Evolutionary conservation across 345 rosid species (phyloP).

Genomic region (Eucalyptus marginata): DNA sequence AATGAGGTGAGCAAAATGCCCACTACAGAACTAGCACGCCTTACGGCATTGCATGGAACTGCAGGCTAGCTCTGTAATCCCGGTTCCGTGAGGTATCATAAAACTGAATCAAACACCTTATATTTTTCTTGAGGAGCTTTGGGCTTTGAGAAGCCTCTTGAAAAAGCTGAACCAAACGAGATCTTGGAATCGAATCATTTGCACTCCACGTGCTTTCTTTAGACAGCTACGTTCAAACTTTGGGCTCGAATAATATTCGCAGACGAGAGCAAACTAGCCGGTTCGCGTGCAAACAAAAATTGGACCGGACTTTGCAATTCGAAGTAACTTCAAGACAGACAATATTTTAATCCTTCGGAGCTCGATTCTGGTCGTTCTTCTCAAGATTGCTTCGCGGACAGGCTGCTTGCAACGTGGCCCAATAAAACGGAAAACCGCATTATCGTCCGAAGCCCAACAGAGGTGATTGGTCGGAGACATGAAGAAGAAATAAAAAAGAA

Average conservation of each 20-base stretch:
- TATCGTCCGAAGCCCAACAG: neutral
- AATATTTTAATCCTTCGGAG: neutral
- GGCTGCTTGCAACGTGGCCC: neutral
- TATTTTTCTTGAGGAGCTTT: no score
- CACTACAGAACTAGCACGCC: no score
- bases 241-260: neutral
- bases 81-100: rapidly evolving
- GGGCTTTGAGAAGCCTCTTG: no score
- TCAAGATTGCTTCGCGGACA: neutral
- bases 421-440: neutral
- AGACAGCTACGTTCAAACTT: neutral
- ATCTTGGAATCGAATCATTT: neutral
- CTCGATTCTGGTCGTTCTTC: neutral
- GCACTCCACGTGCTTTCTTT: neutral
- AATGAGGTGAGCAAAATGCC: no score
- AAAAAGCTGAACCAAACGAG: no score
- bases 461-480: neutral
- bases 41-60: rapidly evolving
- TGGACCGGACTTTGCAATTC: neutral
- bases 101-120: no score
- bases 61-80: no score
- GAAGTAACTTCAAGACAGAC: neutral
- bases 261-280: neutral
- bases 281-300: neutral
- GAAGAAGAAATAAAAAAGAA: neutral